phyloP scores from a whole-genome alignment of 495 filamentous ascomycete genomes.

The Penicillium robsamsonii region DNA sequence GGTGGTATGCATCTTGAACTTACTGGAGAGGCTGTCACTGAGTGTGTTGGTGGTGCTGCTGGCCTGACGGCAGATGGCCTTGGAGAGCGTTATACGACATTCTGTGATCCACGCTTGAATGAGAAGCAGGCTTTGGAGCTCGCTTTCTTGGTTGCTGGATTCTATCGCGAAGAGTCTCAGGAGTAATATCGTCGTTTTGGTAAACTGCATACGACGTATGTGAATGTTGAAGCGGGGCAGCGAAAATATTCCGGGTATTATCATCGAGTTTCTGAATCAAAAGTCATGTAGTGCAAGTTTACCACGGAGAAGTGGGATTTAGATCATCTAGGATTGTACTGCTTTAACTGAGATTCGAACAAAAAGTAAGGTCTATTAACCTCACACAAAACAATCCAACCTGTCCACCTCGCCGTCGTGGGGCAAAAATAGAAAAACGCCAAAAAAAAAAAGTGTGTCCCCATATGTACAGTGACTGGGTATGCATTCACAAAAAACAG shows the following conservation, averaged over 20 bases:
- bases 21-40: conserved; percentile 93
- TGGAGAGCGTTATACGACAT: conserved; percentile 83
- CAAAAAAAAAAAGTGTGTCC: conserved; percentile 7
- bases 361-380: neutral
- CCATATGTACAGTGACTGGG: conserved; percentile 24
- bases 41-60: conserved; percentile 90
- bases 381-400: conserved; percentile 5
- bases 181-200: conserved; percentile 1
- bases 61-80: conserved; percentile 85
- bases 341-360: neutral
- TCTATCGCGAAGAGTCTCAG: conserved; percentile 57
- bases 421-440: conserved; percentile 6
- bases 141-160: conserved; percentile 88
- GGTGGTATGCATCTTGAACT: conserved; percentile 94
- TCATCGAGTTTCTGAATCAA: neutral
- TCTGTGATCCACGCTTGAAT: conserved; percentile 92
- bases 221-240: neutral
- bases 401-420: neutral
- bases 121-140: conserved; percentile 97
- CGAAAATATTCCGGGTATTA: neutral
- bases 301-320: neutral
- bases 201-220: neutral
- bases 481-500: conserved; percentile 12
- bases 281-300: neutral
- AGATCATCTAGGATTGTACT: neutral